Evolutionary conservation across 805 yeast genomes (phyloP), one percentile per base, ranked within the genome.

Genomic region (Yarrowia hollandica): DNA sequence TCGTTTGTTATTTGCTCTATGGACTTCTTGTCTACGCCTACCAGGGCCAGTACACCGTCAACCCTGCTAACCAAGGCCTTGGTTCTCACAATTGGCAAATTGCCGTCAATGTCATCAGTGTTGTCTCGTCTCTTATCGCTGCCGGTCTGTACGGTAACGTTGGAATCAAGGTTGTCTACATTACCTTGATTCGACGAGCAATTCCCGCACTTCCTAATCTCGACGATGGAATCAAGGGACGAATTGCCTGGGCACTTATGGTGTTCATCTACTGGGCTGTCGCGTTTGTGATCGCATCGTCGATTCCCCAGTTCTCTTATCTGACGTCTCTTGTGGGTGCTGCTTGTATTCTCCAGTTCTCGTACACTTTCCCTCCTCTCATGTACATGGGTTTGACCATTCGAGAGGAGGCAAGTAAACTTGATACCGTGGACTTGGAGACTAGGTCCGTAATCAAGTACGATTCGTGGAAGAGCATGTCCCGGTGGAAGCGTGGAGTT

Each of bases 111-210:
- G 62, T 75, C 61, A 62, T 68, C 56, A 62, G 66, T 55, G 64
- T 76, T 34, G 63, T 76, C 19, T 68, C 75, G 2, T 75, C 75
- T n/a, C 62, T 75, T 57, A 66, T 76, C 42, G 79, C 78, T 31
- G 76, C 74, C 38, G 72, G 71, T 10, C 69, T 77, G 59, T 77
- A 74, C 61, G 77, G 76, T 16, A 76, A 77, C 63, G 69, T 77
- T 33, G 77, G 77, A 19, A 63, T 74, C 60, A 77, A 77, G 65
- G 74, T 73, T 16, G 52, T 71, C n/a, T 77, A 75, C 68, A 72
- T 72, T 57, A 72, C 73, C 7, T 65, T 74, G 57, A 59, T 74
- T 19, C 71, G 72, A 8, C 59, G 71, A 3, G 64, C 71, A 22
- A 62, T 72, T 56, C 64, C 65, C 11, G 64, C 66, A 30, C 73